Percentiles rank a stretch among this genome's conserved stretches.
Conservation (phyloP, 441 rosid genomes). For the Corymbia citriodora region DNA sequence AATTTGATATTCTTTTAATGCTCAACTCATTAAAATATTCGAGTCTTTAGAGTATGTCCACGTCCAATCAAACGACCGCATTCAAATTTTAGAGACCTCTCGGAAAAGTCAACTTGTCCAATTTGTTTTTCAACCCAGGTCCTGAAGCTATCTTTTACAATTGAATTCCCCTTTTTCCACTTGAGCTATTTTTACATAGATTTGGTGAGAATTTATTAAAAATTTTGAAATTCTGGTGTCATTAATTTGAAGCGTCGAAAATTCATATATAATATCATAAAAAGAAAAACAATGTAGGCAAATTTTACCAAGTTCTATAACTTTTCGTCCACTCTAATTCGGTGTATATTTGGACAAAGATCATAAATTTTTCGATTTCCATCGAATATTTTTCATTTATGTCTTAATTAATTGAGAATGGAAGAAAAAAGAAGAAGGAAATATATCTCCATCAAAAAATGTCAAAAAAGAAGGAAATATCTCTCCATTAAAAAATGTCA, state of each 20-base stretch:
- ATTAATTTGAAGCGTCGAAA: rapidly evolving
- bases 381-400: rapidly evolving
- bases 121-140: neutral
- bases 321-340: rapidly evolving
- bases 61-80: neutral
- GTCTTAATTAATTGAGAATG: rapidly evolving
- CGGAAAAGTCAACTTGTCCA: neutral
- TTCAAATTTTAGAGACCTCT: neutral
- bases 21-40: neutral
- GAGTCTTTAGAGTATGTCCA: neutral
- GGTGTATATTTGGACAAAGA: no score
- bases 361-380: no score
- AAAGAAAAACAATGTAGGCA: neutral
- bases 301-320: neutral
- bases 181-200: neutral
- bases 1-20: neutral
- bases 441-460: neutral
- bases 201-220: neutral
- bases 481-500: neutral
- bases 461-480: neutral
- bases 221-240: neutral
- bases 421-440: neutral
- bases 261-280: neutral
- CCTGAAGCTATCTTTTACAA: neutral
- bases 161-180: neutral